These are phyloP conservation scores for Lithohypha guttulata DNA, from an alignment of 2,329 filamentous ascomycete species.

Conservation along the genomic window DNA sequence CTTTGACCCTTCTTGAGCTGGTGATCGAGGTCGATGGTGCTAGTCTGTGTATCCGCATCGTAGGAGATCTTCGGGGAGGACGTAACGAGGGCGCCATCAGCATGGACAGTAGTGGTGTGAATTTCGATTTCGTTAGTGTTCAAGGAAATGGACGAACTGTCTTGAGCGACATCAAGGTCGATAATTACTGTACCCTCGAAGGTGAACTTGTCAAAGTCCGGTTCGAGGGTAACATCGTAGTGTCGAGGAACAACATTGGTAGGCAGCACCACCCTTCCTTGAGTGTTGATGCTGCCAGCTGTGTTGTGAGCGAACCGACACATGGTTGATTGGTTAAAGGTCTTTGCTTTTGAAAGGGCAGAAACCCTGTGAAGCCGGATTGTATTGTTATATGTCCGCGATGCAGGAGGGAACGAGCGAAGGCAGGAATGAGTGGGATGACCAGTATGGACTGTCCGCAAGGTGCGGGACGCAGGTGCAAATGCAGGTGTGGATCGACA, in stretches of 20 bases:
- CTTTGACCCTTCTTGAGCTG: slow-evolving; percentile 63
- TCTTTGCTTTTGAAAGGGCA: slow-evolving; percentile 26
- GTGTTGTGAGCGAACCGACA: slow-evolving; percentile 20
- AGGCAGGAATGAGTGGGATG: slow-evolving; percentile 12
- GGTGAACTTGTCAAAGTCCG: slow-evolving; percentile 75
- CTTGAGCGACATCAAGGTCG: slow-evolving; percentile 75
- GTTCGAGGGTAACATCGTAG: slow-evolving; percentile 85
- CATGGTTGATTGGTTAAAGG: slow-evolving; percentile 18
- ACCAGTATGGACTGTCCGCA: slow-evolving; percentile 17
- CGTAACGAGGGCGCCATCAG: slow-evolving; percentile 46
- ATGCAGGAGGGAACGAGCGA: slow-evolving; percentile 19
- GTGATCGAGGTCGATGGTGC: slow-evolving; percentile 68
- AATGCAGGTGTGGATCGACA: slow-evolving; percentile 10
- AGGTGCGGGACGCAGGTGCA: slow-evolving; percentile 20
- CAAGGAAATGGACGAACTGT: slow-evolving; percentile 73
- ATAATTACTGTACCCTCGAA: slow-evolving; percentile 78
- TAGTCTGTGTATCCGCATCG: slow-evolving; percentile 70
- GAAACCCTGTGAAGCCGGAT: slow-evolving; percentile 16
- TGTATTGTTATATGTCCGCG: no score
- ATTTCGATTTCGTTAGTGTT: slow-evolving; percentile 84
- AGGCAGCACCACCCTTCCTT: slow-evolving; percentile 67
- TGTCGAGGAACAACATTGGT: slow-evolving; percentile 85
- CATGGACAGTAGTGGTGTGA: slow-evolving; percentile 57
- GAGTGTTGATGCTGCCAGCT: slow-evolving; percentile 16
- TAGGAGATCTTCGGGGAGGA: slow-evolving; percentile 59